Base-by-base conservation (phyloP, 139 green algal species). In the Coccomyxa sp. region DNA sequence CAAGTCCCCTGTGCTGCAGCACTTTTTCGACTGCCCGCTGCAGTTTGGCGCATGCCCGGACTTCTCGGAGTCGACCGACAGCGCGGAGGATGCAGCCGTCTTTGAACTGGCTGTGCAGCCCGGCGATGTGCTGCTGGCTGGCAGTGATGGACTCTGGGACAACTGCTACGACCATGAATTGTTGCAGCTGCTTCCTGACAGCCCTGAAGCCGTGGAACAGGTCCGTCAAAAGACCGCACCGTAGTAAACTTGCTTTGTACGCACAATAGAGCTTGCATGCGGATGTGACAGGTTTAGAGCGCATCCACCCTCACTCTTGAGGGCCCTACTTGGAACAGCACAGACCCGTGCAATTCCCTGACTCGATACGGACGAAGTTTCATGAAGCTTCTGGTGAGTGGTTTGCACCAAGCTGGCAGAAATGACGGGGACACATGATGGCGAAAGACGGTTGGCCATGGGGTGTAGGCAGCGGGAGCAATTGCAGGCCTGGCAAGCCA, bases 21-120 rank as follows among this genome's bases (percentile, higher is more conserved):
- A 96, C 84, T 94, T 92, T 67, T 96, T 96, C 60, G 92, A 96
- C 86, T 96, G 92, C 88, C 92, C 92, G 13, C 80, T 92, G 18
- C 92, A 95, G 82, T 92, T 96, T 85, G 90, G 89, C 25, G 88
- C 88, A 0, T 93, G 82, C 76, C 90, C 91, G 21, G 93, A 95
- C 58, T 92, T 86, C 79, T 91, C 94, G 21, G 88, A 92, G 60
- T 88, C 86, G 13, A 94, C 93, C 17, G 91, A 96, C 88, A 92
- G 87, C 27, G 90, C 93, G 0, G 89, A 93, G 51, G 89, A 93
- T 77, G 93, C 91, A 12, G 88, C 92, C 16, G 38, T 91, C 1
- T 93, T 89, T 81, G 88, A 84, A 23, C 85, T 87, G 13, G 75
- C 85, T 0, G 66, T 94, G 27, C 68, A 89, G 63, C 82, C 86